Percentiles rank a stretch among this genome's conserved stretches.
Evolutionary conservation across 2,329 filamentous ascomycete genomes (phyloP).

Genomic region (Clarireedia hainanense): DNA sequence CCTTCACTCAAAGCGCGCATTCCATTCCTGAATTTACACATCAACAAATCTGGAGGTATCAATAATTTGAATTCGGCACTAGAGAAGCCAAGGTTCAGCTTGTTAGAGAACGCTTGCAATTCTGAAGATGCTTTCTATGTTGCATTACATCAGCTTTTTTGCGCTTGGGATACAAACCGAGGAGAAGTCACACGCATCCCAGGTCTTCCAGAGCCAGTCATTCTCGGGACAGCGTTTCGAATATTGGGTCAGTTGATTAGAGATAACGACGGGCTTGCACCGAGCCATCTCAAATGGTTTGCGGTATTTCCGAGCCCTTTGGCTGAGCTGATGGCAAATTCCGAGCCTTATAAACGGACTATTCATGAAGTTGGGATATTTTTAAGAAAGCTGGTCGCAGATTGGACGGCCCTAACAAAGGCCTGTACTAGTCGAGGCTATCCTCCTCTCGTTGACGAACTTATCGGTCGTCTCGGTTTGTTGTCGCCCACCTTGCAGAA

Average conservation of each 20-base stretch:
- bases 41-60: constrained; percentile 18
- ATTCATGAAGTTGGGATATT: constrained; percentile 35
- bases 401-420: constrained; percentile 33
- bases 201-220: constrained; percentile 22
- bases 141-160: constrained; percentile 57
- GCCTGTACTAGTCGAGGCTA: constrained; percentile 34
- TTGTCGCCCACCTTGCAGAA: constrained; percentile 44
- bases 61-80: constrained; percentile 26
- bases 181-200: constrained; percentile 28
- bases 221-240: constrained; percentile 26
- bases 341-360: constrained; percentile 28
- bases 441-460: constrained; percentile 50
- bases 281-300: constrained; percentile 37
- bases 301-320: constrained; percentile 38
- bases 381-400: constrained; percentile 35
- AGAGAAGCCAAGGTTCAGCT: constrained; percentile 41
- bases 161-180: constrained; percentile 38
- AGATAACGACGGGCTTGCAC: constrained; percentile 35
- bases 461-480: constrained; percentile 40
- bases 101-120: constrained; percentile 49
- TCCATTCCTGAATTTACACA: constrained; percentile 21
- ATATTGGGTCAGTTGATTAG: constrained; percentile 38
- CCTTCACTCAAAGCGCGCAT: constrained; percentile 18
- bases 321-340: constrained; percentile 21
- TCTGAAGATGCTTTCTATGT: constrained; percentile 55